Conservation (phyloP, 2,329 filamentous ascomycete genomes). For the Rasamsonia emersonii region DNA sequence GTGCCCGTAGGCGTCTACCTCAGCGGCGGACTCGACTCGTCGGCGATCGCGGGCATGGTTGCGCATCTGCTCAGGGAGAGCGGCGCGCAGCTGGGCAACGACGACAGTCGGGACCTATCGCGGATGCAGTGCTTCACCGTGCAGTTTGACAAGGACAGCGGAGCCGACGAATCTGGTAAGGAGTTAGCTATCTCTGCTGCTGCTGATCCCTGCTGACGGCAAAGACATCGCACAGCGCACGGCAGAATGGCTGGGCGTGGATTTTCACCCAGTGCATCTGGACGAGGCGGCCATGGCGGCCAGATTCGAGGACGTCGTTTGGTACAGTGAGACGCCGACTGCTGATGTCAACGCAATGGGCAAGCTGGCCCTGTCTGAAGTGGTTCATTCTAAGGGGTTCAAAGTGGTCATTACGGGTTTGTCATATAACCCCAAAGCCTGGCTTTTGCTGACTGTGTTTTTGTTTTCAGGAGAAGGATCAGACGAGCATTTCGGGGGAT, state of each 20-base stretch:
- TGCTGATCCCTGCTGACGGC: neutral
- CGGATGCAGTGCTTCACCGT: constrained; percentile 44
- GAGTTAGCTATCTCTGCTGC: too few species aligned
- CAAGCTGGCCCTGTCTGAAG: constrained; percentile 42
- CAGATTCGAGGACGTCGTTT: constrained; percentile 37
- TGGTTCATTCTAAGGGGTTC: constrained; percentile 38
- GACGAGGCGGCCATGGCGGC: constrained; percentile 36
- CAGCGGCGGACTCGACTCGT: constrained; percentile 51
- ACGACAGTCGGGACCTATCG: constrained; percentile 23
- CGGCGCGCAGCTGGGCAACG: constrained; percentile 41
- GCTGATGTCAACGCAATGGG: constrained; percentile 46
- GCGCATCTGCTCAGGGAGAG: constrained; percentile 42
- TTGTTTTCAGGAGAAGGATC: constrained; percentile 40
- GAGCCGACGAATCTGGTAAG: constrained; percentile 44
- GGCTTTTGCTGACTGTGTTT: too few species aligned
- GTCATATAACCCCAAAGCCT: too few species aligned
- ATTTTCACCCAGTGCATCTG: constrained; percentile 36
- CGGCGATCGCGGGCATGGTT: constrained; percentile 48
- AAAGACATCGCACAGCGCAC: constrained; percentile 38
- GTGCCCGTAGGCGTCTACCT: constrained; percentile 51
- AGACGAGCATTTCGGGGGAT: constrained; percentile 50
- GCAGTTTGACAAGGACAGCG: constrained; percentile 42
- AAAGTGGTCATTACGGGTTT: constrained; percentile 46
- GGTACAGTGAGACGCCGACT: constrained; percentile 38
- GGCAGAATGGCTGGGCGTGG: constrained; percentile 40